phyloP scores from a whole-genome alignment of 257 asterid genomes.

The Hygrophila difformis region DNA sequence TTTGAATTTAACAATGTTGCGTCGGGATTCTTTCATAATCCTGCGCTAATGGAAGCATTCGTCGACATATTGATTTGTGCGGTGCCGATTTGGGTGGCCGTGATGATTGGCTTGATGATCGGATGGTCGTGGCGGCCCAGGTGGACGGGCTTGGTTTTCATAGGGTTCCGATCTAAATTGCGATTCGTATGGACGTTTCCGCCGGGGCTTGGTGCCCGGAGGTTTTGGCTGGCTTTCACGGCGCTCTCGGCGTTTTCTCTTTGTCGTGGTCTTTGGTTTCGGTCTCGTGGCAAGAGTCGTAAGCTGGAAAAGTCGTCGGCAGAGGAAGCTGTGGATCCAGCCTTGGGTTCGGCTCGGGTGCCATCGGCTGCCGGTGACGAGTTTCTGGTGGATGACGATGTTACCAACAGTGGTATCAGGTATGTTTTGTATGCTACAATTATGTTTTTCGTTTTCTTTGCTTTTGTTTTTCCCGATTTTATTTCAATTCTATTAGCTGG shows the following conservation, averaged over 20 bases:
- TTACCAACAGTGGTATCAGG: conserved; percentile 32
- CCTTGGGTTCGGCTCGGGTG: conserved; percentile 15
- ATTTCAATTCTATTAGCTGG: too few relatives aligned
- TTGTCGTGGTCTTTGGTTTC: conserved; percentile 64
- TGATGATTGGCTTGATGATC: conserved; percentile 83
- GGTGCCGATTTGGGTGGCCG: conserved; percentile 97
- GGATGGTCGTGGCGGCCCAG: conserved; percentile 98
- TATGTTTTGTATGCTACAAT: conserved; percentile 18
- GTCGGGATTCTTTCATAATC: conserved; percentile 41
- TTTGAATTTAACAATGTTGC: conserved; percentile 30
- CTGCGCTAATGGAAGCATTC: conserved; percentile 65
- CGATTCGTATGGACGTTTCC: conserved; percentile 77
- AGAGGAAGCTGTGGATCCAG: conserved; percentile 19
- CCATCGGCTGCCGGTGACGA: conserved; percentile 11
- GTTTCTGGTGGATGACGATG: conserved; percentile 22
- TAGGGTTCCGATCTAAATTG: conserved; percentile 77
- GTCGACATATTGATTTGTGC: conserved; percentile 83
- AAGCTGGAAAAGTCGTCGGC: conserved; percentile 27
- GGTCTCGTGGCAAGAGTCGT: conserved; percentile 39
- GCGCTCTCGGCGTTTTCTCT: conserved; percentile 88
- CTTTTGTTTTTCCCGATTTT: not conserved
- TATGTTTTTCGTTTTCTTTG: not conserved
- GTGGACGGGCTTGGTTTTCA: conserved; percentile 75
- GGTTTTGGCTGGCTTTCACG: conserved; percentile 86
- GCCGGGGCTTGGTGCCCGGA: conserved; percentile 90